phyloP scores from a whole-genome alignment of 1,284 basidiomycete genomes.

The Ustilago shanxiensis region DNA sequence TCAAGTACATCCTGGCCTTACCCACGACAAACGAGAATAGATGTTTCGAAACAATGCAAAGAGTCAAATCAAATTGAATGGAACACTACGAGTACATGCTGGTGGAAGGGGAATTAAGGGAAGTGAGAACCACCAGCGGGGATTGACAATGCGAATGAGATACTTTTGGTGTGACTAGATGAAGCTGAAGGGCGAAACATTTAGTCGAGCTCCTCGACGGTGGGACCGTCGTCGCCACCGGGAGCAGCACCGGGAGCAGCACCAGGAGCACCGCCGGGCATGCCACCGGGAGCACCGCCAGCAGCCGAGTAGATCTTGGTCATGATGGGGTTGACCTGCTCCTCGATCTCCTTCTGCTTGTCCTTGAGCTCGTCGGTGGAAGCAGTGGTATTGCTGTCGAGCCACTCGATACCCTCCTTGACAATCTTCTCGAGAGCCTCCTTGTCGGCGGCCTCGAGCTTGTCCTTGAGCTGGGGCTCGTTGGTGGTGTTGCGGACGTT shows the following conservation, averaged over 20 bases:
- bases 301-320: conserved; percentile 83
- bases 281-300: conserved; percentile 75
- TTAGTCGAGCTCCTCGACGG: conserved; percentile 85
- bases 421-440: conserved; percentile 84
- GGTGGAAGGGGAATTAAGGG: conserved; percentile 36
- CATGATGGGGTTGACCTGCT: conserved; percentile 92
- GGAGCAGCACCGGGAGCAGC: conserved; percentile 60
- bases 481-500: conserved; percentile 85
- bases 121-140: conserved; percentile 34
- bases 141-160: conserved; percentile 1
- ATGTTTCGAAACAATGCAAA: conserved; percentile 31
- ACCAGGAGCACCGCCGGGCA: conserved; percentile 72
- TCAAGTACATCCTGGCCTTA: background rate
- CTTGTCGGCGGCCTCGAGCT: conserved; percentile 91
- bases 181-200: conserved; percentile 9
- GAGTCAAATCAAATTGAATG: conserved; percentile 44
- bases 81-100: conserved; percentile 50
- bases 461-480: conserved; percentile 74
- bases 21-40: background rate
- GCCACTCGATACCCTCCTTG: conserved; percentile 87
- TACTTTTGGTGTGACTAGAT: conserved; percentile 17
- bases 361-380: conserved; percentile 95
- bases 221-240: conserved; percentile 79
- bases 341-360: conserved; percentile 96
- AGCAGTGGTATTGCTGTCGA: conserved; percentile 89